These are phyloP conservation scores for Chimonanthus praecox DNA, from an alignment of 164 flowering plant genomes.

Conservation along the genomic window DNA sequence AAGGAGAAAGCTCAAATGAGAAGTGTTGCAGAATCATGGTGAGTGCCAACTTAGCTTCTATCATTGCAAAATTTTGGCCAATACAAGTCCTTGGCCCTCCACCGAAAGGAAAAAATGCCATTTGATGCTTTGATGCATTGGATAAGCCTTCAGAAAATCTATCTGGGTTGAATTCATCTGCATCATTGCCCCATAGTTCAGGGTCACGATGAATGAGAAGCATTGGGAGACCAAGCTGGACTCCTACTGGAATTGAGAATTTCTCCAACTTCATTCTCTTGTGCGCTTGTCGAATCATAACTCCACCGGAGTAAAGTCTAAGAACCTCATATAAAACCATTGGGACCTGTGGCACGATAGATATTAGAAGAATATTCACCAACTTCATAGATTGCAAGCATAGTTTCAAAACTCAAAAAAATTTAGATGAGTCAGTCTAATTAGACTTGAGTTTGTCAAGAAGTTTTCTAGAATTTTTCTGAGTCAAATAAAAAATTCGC, in stretches of 20 bases:
- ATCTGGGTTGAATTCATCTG: constrained; percentile 15
- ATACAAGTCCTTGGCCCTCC: constrained; percentile 15
- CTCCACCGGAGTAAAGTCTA: constrained; percentile 7
- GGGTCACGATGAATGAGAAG: constrained; percentile 13
- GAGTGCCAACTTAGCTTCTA: constrained; percentile 14
- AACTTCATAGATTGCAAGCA: too few species aligned
- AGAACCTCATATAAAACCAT: constrained; percentile 17
- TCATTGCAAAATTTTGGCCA: constrained; percentile 12
- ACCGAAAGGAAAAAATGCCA: constrained; percentile 12
- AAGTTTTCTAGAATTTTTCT: too few species aligned
- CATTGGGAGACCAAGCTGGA: constrained; percentile 6
- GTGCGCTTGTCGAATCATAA: constrained; percentile 8
- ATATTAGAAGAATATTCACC: background rate
- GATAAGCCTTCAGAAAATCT: constrained; percentile 10
- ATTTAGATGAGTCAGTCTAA: too few species aligned
- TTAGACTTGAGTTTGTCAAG: too few species aligned
- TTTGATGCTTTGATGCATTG: constrained; percentile 14
- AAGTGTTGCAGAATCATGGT: constrained; percentile 14
- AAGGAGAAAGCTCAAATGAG: constrained; percentile 9
- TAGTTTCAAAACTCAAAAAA: too few species aligned
- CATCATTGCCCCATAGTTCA: constrained; percentile 17
- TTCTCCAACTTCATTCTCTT: constrained; percentile 10
- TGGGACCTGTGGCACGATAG: constrained; percentile 6
- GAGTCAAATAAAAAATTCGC: too few species aligned
- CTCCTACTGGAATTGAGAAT: constrained; percentile 4